Evolutionary conservation across 2,329 filamentous ascomycete genomes (phyloP), one percentile per base, ranked within the genome.

Genomic region (Diaporthe sp.): DNA sequence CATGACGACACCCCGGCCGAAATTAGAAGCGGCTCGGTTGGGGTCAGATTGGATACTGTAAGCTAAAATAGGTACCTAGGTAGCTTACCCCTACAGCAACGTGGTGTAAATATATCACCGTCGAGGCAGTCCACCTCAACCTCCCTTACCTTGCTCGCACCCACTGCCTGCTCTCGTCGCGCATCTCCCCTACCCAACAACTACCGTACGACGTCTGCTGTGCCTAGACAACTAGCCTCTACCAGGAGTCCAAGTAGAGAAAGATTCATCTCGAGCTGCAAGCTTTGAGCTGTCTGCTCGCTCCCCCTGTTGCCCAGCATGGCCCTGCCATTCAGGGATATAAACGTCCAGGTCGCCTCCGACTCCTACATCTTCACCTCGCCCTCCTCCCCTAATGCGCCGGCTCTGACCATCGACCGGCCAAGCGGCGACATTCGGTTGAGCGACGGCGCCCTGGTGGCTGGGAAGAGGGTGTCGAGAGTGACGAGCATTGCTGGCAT

Each of bases 351-450:
- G 85, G 94, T 95, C 79, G 95, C 96, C 71, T 90, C 94, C 81
- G 95, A 96, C 81, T 94, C 97, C 83, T 99, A 99, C 88, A 95
- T 95, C 81, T 99, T 99, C 85, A 96, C 95, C 53, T 99, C 97
- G 39, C 97, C 97, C 39, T 98, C 97, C 0, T 96, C 95, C 4
- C 95, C 96, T 77, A 92, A 96, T 85, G 94, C 96, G 39, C 95
- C 95, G 20, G 95, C 95, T 13, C 89, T 99, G 71, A 92, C 98
- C 20, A 91, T 99, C 79, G 97, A 98, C 82, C 92, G 97, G 72
- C 97, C 97, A 13, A 97, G 95, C 20, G 97, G 97, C 77, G 96
- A 98, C 85, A 87, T 98, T 71, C 92, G 95, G 77, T 89, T 99
- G 76, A 94, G 93, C 81, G 94, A 98, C 90, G 93, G 94, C 75